phyloP scores from a whole-genome alignment of 352 stramenopile genomes.

The Globisporangium megalacanthum region DNA sequence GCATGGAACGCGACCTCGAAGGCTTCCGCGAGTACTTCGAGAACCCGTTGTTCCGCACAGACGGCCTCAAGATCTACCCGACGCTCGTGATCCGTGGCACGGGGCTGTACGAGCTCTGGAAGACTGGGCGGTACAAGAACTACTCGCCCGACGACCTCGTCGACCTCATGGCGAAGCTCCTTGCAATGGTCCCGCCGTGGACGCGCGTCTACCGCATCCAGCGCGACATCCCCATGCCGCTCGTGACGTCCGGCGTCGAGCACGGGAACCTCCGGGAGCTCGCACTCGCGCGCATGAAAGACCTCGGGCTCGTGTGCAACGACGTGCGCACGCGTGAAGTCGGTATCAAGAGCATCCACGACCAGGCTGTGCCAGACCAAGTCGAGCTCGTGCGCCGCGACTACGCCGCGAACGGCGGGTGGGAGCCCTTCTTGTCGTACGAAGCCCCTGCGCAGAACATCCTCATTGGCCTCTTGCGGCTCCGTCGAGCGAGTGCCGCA shows the following conservation, averaged over 20 bases:
- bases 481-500: conserved; percentile 84
- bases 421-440: conserved; percentile 96
- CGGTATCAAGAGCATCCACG: conserved; percentile 97
- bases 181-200: conserved; percentile 95
- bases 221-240: conserved; percentile 97
- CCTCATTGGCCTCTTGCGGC: conserved; percentile 91
- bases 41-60: conserved; percentile 92
- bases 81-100: conserved; percentile 96
- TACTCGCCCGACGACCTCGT: conserved; percentile 78
- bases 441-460: conserved; percentile 96
- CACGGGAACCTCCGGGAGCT: conserved; percentile 95
- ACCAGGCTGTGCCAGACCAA: conserved; percentile 89
- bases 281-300: conserved; percentile 89
- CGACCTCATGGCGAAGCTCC: conserved; percentile 91
- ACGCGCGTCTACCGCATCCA: conserved; percentile 96
- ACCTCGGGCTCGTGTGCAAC: conserved; percentile 90
- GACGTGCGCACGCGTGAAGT: conserved; percentile 95
- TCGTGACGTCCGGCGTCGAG: conserved; percentile 95
- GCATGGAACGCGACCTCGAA: conserved; percentile 93
- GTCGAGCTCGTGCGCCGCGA: conserved; percentile 96
- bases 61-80: conserved; percentile 96
- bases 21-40: conserved; percentile 97
- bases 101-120: conserved; percentile 97
- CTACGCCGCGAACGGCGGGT: conserved; percentile 95
- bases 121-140: conserved; percentile 91